These are phyloP conservation scores for Lenwebbia sp. DNA, from an alignment of 345 rosid genomes.

Conservation along the genomic window DNA sequence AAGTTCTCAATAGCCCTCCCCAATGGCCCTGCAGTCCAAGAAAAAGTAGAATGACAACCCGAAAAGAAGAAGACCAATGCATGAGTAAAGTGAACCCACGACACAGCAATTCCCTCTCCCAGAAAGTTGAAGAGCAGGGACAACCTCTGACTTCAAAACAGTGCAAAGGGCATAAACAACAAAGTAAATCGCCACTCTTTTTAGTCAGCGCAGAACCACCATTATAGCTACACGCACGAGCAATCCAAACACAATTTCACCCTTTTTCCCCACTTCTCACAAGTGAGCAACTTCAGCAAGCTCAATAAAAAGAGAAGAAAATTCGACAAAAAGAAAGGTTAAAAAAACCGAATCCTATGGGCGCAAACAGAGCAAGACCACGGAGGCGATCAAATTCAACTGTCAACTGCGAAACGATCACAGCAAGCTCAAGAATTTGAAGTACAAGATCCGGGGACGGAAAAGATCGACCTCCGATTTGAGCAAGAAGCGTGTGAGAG, in stretches of 20 bases:
- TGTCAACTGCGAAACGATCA: background rate
- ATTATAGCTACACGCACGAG: background rate
- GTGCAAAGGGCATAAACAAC: background rate
- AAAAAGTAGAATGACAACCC: background rate
- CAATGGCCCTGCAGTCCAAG: conserved; percentile 26
- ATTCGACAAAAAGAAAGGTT: background rate
- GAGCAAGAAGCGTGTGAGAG: conserved; percentile 22
- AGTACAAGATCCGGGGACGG: background rate
- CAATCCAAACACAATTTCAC: background rate
- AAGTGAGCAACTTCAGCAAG: background rate
- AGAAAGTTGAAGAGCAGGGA: background rate
- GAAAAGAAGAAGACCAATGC: background rate
- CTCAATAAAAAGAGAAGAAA: background rate
- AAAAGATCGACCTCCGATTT: conserved; percentile 25
- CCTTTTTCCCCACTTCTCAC: background rate
- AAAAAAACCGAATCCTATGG: background rate
- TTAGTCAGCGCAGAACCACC: background rate
- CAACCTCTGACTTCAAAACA: background rate
- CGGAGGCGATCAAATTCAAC: background rate
- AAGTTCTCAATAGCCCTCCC: conserved; percentile 29
- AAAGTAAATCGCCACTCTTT: background rate
- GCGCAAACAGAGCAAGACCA: background rate
- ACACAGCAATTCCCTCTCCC: background rate
- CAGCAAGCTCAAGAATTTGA: background rate
- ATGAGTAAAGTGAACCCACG: background rate